Conservation (phyloP, 805 yeast species). For the Wickerhamomyces sydowiorum region DNA sequence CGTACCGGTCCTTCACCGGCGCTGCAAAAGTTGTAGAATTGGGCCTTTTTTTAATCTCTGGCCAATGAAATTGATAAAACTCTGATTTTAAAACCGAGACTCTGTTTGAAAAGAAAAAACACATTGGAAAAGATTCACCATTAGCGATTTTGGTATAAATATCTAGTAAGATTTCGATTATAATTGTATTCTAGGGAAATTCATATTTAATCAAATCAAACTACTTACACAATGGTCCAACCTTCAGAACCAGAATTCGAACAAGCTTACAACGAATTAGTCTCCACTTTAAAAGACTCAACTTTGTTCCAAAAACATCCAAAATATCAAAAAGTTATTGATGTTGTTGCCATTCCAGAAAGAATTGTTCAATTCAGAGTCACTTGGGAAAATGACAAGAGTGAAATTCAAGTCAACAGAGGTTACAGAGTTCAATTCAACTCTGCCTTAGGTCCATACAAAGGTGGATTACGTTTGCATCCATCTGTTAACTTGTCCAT, state of each 20-base stretch:
- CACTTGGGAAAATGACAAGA: slow-evolving; percentile 94
- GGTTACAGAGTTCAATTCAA: slow-evolving; percentile 99
- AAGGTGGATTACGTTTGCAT: slow-evolving; percentile 98
- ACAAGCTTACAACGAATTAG: slow-evolving; percentile 95
- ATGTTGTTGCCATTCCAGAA: slow-evolving; percentile 92
- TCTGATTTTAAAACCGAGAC: background rate
- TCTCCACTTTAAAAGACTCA: slow-evolving; percentile 83
- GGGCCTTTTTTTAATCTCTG: slow-evolving; percentile 3
- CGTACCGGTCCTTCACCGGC: background rate
- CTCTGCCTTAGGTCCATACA: slow-evolving; percentile 98
- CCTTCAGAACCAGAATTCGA: slow-evolving; percentile 97
- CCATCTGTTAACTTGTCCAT: slow-evolving; percentile 94
- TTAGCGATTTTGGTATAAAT: background rate
- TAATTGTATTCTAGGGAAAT: background rate
- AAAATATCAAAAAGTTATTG: slow-evolving; percentile 79
- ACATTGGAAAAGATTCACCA: background rate
- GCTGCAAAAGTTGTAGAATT: no score
- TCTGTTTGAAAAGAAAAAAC: background rate
- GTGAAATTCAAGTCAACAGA: slow-evolving; percentile 86
- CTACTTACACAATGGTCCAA: slow-evolving; percentile 49
- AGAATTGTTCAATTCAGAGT: slow-evolving; percentile 96
- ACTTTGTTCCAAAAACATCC: slow-evolving; percentile 87
- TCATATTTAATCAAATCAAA: background rate
- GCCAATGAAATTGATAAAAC: slow-evolving; percentile 4
- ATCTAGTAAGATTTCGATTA: background rate